Evolutionary conservation across 129 eudicot genomes (phyloP).

Genomic region (Lactuca saligna): DNA sequence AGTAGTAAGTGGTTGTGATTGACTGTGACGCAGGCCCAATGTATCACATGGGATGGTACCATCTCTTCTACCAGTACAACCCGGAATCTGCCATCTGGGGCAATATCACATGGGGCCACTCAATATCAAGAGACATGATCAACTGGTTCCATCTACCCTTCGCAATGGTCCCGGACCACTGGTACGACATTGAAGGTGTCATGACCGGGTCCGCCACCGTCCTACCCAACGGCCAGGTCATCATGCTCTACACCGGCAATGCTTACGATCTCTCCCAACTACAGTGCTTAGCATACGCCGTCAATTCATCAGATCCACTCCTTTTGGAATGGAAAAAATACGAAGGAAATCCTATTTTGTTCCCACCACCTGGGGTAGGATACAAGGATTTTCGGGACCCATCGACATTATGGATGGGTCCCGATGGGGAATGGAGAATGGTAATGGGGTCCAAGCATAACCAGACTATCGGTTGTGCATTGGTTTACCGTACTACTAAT

Average conservation of each 20-base stretch:
- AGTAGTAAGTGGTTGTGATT: background rate
- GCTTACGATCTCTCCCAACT: conserved; percentile 61
- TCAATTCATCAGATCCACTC: conserved; percentile 81
- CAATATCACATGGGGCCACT: conserved; percentile 95
- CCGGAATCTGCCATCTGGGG: conserved; percentile 98
- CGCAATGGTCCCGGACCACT: conserved; percentile 85
- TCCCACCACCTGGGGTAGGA: conserved; percentile 84
- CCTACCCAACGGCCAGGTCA: conserved; percentile 71
- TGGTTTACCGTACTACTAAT: conserved; percentile 67
- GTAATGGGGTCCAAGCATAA: conserved; percentile 73
- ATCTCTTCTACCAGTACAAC: conserved; percentile 88
- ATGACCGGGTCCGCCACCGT: conserved; percentile 92
- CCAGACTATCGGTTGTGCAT: conserved; percentile 58
- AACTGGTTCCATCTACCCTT: conserved; percentile 79
- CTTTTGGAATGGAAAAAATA: conserved; percentile 79
- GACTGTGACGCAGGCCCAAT: conserved; percentile 63
- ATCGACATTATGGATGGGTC: conserved; percentile 76
- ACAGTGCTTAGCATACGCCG: conserved; percentile 82
- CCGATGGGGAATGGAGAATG: conserved; percentile 66
- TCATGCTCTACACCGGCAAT: conserved; percentile 84
- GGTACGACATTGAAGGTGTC: conserved; percentile 88
- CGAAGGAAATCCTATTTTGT: conserved; percentile 65
- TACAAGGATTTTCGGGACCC: conserved; percentile 79
- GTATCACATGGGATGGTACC: conserved; percentile 91
- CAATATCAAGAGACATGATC: conserved; percentile 76